Conservation (phyloP, 768 basidiomycete species). For the Agaricus blazei region DNA sequence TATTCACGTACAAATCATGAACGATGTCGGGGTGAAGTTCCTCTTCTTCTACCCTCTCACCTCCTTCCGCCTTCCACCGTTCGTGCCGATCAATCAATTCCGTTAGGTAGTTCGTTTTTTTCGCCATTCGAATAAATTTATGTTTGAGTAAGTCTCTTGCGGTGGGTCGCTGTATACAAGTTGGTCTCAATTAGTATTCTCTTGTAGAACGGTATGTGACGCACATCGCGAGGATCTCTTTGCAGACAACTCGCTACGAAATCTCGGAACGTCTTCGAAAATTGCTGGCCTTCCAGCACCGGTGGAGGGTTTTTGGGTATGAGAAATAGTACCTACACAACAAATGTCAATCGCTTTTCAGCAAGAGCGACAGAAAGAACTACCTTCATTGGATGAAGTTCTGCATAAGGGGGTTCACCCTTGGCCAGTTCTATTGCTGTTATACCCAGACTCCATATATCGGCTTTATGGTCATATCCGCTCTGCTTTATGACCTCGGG, state of each 20-base stretch:
- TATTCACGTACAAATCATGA: constrained; percentile 50
- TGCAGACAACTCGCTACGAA: constrained; percentile 93
- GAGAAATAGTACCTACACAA: constrained; percentile 84
- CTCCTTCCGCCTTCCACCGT: constrained; percentile 88
- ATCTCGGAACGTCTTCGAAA: constrained; percentile 90
- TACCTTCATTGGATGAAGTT: constrained; percentile 99
- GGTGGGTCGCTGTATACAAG: constrained; percentile 66
- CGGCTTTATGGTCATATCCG: constrained; percentile 98
- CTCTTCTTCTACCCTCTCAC: constrained; percentile 68
- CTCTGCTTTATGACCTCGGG: constrained; percentile 99
- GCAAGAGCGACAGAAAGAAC: neutral
- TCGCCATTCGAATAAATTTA: constrained; percentile 92
- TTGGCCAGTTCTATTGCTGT: constrained; percentile 97
- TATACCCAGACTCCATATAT: constrained; percentile 98
- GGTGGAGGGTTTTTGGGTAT: constrained; percentile 98
- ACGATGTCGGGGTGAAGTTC: constrained; percentile 48
- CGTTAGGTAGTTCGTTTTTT: constrained; percentile 90
- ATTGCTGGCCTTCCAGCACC: constrained; percentile 71
- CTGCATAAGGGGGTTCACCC: constrained; percentile 97
- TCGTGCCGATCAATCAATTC: constrained; percentile 95
- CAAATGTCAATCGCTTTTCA: constrained; percentile 14
- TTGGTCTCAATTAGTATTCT: constrained; percentile 13
- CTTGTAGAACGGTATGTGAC: constrained; percentile 19
- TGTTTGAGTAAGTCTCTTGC: constrained; percentile 96
- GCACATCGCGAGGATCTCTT: constrained; percentile 87